Evolutionary conservation across 2,329 filamentous ascomycete species (phyloP).

Genomic region (Ophiostoma fasciatum): DNA sequence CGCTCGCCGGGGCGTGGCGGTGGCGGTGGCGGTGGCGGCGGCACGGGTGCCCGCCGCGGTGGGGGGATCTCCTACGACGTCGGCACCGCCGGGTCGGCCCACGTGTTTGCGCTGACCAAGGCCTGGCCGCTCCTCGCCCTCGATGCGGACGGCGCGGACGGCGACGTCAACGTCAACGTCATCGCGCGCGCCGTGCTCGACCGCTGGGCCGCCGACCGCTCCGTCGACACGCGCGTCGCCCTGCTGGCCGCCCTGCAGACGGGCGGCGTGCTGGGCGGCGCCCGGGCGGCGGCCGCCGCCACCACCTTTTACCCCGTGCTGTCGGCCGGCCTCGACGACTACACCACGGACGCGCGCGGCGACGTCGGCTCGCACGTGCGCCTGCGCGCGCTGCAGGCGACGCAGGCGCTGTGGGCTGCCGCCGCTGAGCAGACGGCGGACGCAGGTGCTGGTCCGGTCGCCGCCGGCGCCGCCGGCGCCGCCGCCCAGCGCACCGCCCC

Average conservation of each 20-base stretch:
- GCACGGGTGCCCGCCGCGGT: not conserved
- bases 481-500: conserved; percentile 16
- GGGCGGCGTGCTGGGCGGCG: conserved; percentile 21
- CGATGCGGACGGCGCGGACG: not conserved
- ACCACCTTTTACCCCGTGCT: conserved; percentile 31
- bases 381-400: conserved; percentile 63
- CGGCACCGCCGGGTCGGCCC: conserved; percentile 28
- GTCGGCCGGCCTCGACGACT: conserved; percentile 60
- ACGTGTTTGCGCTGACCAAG: conserved; percentile 37
- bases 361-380: conserved; percentile 82
- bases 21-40: not conserved
- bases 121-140: conserved; percentile 26
- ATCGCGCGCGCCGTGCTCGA: conserved; percentile 31
- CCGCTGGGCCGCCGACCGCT: conserved; percentile 35
- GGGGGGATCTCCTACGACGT: no score
- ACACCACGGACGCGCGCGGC: conserved; percentile 76
- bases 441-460: no score
- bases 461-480: conserved; percentile 5
- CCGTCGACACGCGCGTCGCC: conserved; percentile 37
- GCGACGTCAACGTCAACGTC: conserved; percentile 15
- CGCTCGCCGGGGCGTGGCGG: conserved; percentile 11
- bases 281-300: conserved; percentile 12
- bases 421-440: no score
- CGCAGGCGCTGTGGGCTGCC: conserved; percentile 48
- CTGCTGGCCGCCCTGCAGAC: conserved; percentile 41